Base-by-base conservation (phyloP, 176 grass and related monocot species). In the Themeda triandra region DNA sequence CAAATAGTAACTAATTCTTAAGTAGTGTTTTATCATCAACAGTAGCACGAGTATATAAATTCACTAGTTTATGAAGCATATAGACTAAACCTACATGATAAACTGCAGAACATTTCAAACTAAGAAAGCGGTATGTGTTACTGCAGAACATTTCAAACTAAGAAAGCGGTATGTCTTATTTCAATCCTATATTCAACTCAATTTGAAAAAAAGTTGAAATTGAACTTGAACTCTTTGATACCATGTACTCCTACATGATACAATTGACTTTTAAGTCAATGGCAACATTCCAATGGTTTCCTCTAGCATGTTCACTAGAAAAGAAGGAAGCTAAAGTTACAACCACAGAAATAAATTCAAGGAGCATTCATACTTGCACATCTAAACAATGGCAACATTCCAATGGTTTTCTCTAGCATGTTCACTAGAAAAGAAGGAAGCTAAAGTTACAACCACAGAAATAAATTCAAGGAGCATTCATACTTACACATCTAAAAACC, bases 401-500 rank as follows among this genome's bases (percentile, higher is more conserved):
- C 5, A 82, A 45, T 29, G 14, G 45, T 36, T 36, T 32, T 63
- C 39, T 73, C 44, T 1, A 5, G 44, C 59, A 51, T 21, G 42
- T 5, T 67, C n/a, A 29, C 11, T 31, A 32, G 44, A 35, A 79
- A 72, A 83, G 18, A 3, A 31, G 56, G 62, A 74, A 71, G 19
- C 25, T 72, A 48, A 87, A 89, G 80, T 33, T 11, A 31, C 8
- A 42, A n/a, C 51, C 54, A 48, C 29, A 69, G 71, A 68, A n/a
- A 63, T 18, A 73, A 64, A 87, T 76, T 69, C 36, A 86, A 85
- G 79, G 4, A 84, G 56, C 59, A 84, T 14, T 73, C 9, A 71
- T 59, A 86, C 95, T 90, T 92, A 98, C 96, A 88, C 87, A 75
- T 98, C 96, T 46, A 91, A 79, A 92, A 98, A 92, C 41, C 88